Evolutionary conservation across 345 rosid species (phyloP).

Genomic region (Populus euphratica): DNA sequence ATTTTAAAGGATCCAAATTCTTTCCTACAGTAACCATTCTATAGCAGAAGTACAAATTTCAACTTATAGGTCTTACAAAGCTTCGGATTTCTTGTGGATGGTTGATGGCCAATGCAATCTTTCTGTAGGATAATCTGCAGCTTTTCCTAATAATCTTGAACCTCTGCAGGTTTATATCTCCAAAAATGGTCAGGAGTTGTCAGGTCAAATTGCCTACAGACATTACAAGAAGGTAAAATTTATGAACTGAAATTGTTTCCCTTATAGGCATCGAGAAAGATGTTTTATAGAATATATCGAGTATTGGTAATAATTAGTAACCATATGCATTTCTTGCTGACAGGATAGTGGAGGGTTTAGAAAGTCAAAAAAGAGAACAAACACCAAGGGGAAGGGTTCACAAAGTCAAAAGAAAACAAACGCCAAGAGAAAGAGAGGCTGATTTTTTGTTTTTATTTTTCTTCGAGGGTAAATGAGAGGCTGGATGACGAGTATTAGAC

Average conservation of each 20-base stretch:
- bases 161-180: conserved; percentile 63
- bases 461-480: not conserved
- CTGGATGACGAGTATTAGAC: too few species aligned
- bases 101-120: not conserved
- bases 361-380: conserved; percentile 23
- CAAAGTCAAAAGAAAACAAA: conserved; percentile 22
- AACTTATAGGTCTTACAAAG: not conserved
- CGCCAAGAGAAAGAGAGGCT: conserved; percentile 18
- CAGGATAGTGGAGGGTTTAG: conserved; percentile 30
- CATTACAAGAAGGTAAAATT: conserved; percentile 62
- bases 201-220: conserved; percentile 77
- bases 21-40: not conserved
- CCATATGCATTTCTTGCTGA: not conserved
- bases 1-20: not conserved
- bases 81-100: not conserved
- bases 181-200: conserved; percentile 66
- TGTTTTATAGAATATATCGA: not conserved
- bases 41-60: conserved; percentile 2
- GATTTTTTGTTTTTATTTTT: not conserved
- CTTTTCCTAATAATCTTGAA: not conserved
- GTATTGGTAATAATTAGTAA: not conserved
- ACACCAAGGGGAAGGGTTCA: conserved; percentile 24
- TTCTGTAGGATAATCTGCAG: not conserved
- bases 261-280: not conserved
- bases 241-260: not conserved